Base-by-base conservation (phyloP, 192 early-diverging fungal genomes). In the Coemansia sp. region DNA sequence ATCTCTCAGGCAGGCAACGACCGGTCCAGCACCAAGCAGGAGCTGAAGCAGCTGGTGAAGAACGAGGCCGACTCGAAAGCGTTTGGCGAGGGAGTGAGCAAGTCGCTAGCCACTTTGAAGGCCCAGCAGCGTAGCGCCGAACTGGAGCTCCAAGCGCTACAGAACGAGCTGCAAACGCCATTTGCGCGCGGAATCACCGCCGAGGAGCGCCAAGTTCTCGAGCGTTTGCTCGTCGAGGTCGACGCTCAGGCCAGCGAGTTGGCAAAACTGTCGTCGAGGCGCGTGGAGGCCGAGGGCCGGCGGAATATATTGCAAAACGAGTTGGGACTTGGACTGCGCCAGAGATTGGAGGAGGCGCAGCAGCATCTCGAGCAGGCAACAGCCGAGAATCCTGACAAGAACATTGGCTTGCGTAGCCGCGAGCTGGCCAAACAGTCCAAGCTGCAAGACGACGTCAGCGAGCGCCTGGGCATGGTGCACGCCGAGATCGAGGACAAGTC, bases 291-390 rank as follows among this genome's bases (percentile, higher is more conserved):
- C 40, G 94, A 94, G 66, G 78, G 86, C 12, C 83, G 87, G 9
- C 93, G 92, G 44, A 90, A 88, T 47, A 84, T 89, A 18, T 66
- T 96, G 12, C 89, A 92, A 69, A 90, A 89, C 73, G 89, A 91
- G 73, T 77, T 96, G 38, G 76, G 87, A 0, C 84, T 88, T 18
- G 92, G 93, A 34, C 78, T 97, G 65, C 74, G 84, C 33, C 86
- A 91, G 53, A 80, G 88, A 39, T 75, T 88, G 20, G 88, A 94
- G 38, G 94, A 92, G 47, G 73, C 93, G 39, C 68, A 85, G n/a
- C 73, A 73, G 61, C 88, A 92, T 66, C 84, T 92, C 50, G 87
- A 90, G 49, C 77, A 85, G 41, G 71, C 81, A 0, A 66, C 62
- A 5, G 75, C 83, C 11, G 85, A 71, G 29, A 87, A 88, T 27